A percentile compares a stretch with the other conserved stretches of the same genome.
Conservation (phyloP, 371 early-diverging fungal species). For the Actinomortierella ambigua region DNA sequence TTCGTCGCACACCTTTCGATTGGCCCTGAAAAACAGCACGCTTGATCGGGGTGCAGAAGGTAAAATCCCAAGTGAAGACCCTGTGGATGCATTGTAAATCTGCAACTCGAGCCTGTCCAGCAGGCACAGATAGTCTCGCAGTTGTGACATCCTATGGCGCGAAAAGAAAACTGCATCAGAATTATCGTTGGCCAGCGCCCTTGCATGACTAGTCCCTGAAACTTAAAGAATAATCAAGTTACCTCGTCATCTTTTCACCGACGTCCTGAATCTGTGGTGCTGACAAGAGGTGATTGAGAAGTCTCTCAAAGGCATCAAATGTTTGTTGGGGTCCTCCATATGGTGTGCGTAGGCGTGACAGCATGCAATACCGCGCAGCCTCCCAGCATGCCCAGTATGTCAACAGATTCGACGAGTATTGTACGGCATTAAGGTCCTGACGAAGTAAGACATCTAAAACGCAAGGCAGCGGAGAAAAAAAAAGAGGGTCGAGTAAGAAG, state of each 20-base stretch:
- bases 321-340: constrained; percentile 82
- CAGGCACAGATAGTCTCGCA: constrained; percentile 57
- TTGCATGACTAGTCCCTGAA: no score
- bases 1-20: constrained; percentile 75
- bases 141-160: constrained; percentile 9
- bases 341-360: constrained; percentile 74
- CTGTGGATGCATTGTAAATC: constrained; percentile 69
- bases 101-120: constrained; percentile 79
- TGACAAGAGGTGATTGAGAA: constrained; percentile 48
- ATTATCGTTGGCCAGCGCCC: constrained; percentile 10
- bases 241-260: constrained; percentile 8
- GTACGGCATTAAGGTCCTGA: constrained; percentile 20
- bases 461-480: no score
- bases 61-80: constrained; percentile 57
- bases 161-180: background rate
- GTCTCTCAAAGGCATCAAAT: constrained; percentile 71
- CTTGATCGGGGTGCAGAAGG: constrained; percentile 70
- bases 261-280: background rate
- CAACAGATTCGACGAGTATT: constrained; percentile 51
- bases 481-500: no score
- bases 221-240: background rate
- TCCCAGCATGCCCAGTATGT: constrained; percentile 84
- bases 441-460: constrained; percentile 22
- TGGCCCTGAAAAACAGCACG: constrained; percentile 73
- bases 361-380: constrained; percentile 72